Evolutionary conservation across 2,329 filamentous ascomycete species (phyloP).

Genomic region (Samsoniella hepiali): DNA sequence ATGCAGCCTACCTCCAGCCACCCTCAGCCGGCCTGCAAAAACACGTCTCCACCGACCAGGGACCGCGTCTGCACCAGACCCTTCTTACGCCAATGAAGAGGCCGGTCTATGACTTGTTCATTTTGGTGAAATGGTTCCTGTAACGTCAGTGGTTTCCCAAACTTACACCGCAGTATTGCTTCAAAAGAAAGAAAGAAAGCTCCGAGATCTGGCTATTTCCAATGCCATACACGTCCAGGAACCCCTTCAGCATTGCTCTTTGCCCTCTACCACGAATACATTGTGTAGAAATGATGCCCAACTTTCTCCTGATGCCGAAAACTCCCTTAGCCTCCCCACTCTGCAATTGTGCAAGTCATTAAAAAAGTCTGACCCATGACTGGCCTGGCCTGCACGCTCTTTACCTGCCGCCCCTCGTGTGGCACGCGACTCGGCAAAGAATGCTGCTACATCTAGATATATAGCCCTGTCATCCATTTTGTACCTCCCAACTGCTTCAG

Average conservation of each 20-base stretch:
- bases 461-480: background rate
- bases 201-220: background rate
- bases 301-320: background rate
- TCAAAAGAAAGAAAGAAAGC: background rate
- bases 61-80: conserved; percentile 17
- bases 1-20: conserved; percentile 10
- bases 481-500: background rate
- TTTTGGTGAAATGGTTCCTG: background rate
- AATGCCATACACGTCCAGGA: too few species aligned
- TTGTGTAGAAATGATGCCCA: background rate
- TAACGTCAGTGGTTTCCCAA: background rate
- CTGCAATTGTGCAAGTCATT: conserved; percentile 7
- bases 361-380: background rate
- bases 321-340: conserved; percentile 1
- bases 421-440: background rate
- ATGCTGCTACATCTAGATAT: background rate
- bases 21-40: conserved; percentile 10
- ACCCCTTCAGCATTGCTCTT: background rate
- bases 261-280: background rate
- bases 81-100: background rate
- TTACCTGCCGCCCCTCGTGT: background rate
- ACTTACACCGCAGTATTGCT: background rate
- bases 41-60: conserved; percentile 19
- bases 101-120: conserved; percentile 4
- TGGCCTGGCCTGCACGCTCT: background rate